A percentile compares a stretch with the other conserved stretches of the same genome.
These are phyloP conservation scores for Platanthera zijinensis DNA, from an alignment of 106 monocot genomes.

Conservation along the genomic window DNA sequence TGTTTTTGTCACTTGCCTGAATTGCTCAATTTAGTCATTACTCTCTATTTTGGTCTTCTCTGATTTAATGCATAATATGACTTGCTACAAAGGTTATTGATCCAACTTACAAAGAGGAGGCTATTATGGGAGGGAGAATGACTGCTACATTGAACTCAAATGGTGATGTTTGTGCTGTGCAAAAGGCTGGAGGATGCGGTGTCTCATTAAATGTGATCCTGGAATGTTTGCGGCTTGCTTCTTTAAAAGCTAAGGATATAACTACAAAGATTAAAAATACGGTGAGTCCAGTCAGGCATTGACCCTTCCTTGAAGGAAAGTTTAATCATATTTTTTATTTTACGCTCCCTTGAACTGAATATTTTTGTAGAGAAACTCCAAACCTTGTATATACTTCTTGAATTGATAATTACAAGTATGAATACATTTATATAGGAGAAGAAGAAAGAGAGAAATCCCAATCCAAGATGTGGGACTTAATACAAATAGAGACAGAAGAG, in stretches of 20 bases:
- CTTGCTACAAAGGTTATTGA: slow-evolving; percentile 59
- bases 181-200: slow-evolving; percentile 88
- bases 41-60: background rate
- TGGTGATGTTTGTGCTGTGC: slow-evolving; percentile 82
- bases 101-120: slow-evolving; percentile 81
- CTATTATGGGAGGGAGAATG: slow-evolving; percentile 82
- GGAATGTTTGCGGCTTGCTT: slow-evolving; percentile 79
- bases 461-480: no score
- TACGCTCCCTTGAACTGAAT: background rate
- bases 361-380: no score
- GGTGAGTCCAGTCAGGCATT: slow-evolving; percentile 28
- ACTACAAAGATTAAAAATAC: slow-evolving; percentile 70
- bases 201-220: slow-evolving; percentile 44
- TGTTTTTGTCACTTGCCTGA: background rate
- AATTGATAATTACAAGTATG: no score
- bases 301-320: background rate
- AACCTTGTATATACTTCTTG: no score
- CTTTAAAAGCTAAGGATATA: slow-evolving; percentile 70
- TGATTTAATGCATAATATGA: background rate
- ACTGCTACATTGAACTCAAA: slow-evolving; percentile 81
- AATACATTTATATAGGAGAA: no score
- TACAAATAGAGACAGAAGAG: no score
- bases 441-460: no score
- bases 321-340: background rate
- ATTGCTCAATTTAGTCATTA: background rate